Evolutionary conservation across 2,329 filamentous ascomycete species (phyloP).

Genomic region (Arthrobotrys conoides): DNA sequence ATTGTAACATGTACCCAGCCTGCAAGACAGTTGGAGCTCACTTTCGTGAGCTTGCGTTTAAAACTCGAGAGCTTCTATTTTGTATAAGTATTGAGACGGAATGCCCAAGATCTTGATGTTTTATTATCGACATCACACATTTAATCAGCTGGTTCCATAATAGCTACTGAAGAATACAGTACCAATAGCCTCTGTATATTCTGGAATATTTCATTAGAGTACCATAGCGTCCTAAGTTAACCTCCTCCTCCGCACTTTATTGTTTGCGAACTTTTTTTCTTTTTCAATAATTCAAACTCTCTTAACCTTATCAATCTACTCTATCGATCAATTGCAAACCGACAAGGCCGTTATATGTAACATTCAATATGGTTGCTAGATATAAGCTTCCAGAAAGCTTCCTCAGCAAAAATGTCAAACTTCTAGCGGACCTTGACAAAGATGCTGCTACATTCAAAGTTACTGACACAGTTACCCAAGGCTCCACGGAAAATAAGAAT

Average conservation of each 20-base stretch:
- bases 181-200: too few relatives aligned
- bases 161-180: too few relatives aligned
- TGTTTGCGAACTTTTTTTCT: background rate
- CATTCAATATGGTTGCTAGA: background rate
- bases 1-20: background rate
- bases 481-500: background rate
- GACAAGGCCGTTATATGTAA: too few relatives aligned
- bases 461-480: background rate
- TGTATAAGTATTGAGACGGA: background rate
- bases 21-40: background rate
- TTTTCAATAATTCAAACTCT: background rate
- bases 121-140: background rate
- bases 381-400: conserved; percentile 15
- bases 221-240: too few relatives aligned
- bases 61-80: background rate
- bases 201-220: too few relatives aligned
- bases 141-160: background rate
- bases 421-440: conserved; percentile 15
- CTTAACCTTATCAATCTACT: too few relatives aligned
- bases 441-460: background rate
- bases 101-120: background rate
- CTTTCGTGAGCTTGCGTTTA: background rate
- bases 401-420: conserved; percentile 12
- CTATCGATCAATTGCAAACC: too few relatives aligned
- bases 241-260: too few relatives aligned